Conservation (phyloP, 805 yeast species). For the Teunomyces aglyptinius region DNA sequence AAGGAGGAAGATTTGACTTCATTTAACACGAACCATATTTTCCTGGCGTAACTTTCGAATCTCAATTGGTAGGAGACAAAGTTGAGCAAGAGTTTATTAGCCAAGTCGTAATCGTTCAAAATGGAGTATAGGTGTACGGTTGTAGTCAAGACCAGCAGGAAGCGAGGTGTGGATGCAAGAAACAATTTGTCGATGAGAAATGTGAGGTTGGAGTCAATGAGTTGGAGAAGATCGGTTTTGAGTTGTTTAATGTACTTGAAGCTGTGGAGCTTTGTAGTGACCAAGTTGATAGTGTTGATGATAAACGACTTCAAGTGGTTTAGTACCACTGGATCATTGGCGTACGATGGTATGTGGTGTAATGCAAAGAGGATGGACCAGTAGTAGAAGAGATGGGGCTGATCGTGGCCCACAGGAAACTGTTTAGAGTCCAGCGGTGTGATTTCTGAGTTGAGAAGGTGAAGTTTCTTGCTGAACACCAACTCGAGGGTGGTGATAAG, state of each 20-base stretch:
- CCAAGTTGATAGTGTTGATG: constrained; percentile 29
- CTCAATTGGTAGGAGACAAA: constrained; percentile 20
- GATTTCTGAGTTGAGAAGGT: constrained; percentile 23
- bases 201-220: constrained; percentile 17
- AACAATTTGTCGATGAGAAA: constrained; percentile 13
- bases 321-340: constrained; percentile 11
- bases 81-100: constrained; percentile 25
- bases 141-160: constrained; percentile 10
- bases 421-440: constrained; percentile 12
- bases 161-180: background rate
- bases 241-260: constrained; percentile 22
- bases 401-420: constrained; percentile 1
- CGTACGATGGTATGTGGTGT: constrained; percentile 20
- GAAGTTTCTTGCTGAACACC: constrained; percentile 31
- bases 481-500: constrained; percentile 31
- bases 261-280: constrained; percentile 28
- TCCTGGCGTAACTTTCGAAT: constrained; percentile 30
- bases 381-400: constrained; percentile 20
- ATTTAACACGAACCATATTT: constrained; percentile 29
- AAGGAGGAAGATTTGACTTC: constrained; percentile 8
- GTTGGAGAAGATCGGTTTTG: constrained; percentile 15
- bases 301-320: constrained; percentile 32
- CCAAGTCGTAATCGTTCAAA: constrained; percentile 35
- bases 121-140: constrained; percentile 35
- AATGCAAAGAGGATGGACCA: constrained; percentile 31